Evolutionary conservation across 305 asterid species (phyloP).

Genomic region (Andrographis paniculata): DNA sequence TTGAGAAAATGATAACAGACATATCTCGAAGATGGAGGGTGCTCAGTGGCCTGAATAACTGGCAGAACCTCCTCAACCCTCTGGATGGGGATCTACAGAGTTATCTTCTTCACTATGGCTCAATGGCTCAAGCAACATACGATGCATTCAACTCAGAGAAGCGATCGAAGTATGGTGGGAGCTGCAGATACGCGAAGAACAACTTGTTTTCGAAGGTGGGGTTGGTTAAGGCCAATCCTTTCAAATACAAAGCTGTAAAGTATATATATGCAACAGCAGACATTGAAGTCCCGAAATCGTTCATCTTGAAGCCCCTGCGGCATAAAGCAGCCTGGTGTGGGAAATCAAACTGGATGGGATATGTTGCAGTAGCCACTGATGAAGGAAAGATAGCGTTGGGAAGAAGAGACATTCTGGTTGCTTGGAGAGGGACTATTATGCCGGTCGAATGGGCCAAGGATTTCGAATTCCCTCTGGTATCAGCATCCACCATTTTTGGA

Average conservation of each 20-base stretch:
- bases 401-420: slow-evolving; percentile 50
- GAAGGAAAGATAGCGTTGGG: slow-evolving; percentile 48
- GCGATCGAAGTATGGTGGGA: slow-evolving; percentile 21
- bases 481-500: slow-evolving; percentile 25
- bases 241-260: slow-evolving; percentile 22
- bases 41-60: slow-evolving; percentile 25
- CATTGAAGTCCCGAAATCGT: slow-evolving; percentile 28
- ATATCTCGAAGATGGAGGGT: slow-evolving; percentile 23
- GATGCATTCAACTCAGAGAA: slow-evolving; percentile 23
- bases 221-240: slow-evolving; percentile 23
- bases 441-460: slow-evolving; percentile 44
- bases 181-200: slow-evolving; percentile 22
- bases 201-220: slow-evolving; percentile 32
- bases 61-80: slow-evolving; percentile 29
- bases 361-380: slow-evolving; percentile 50
- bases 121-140: slow-evolving; percentile 26
- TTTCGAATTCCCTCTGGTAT: slow-evolving; percentile 30
- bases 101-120: slow-evolving; percentile 24
- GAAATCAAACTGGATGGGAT: slow-evolving; percentile 59
- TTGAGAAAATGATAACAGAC: slow-evolving; percentile 10
- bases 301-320: slow-evolving; percentile 27
- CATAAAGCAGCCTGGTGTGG: slow-evolving; percentile 17
- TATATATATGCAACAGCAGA: slow-evolving; percentile 31
- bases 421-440: slow-evolving; percentile 57
- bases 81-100: slow-evolving; percentile 22